A percentile compares a stretch with the other conserved stretches of the same genome.
These are phyloP conservation scores for Penicillium lividum DNA, from an alignment of 495 filamentous ascomycete genomes.

Conservation along the genomic window DNA sequence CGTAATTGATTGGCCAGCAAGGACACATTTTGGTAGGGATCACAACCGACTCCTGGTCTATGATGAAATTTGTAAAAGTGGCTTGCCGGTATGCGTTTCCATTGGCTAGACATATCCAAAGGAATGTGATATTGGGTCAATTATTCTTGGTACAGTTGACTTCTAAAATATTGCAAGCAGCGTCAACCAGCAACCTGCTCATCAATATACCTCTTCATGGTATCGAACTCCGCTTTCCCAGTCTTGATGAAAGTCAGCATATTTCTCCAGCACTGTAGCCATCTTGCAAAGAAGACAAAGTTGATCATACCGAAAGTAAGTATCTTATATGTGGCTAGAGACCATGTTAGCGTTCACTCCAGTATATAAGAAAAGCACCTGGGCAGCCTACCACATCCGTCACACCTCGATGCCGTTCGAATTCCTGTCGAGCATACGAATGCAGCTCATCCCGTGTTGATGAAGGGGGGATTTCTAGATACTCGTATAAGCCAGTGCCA, in stretches of 20 bases:
- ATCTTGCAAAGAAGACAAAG: background rate
- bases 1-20: background rate
- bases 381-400: slow-evolving; percentile 62
- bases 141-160: background rate
- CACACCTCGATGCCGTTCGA: slow-evolving; percentile 69
- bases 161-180: background rate
- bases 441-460: slow-evolving; percentile 64
- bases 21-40: background rate
- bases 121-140: background rate
- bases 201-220: slow-evolving; percentile 57
- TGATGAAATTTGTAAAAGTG: background rate
- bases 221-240: slow-evolving; percentile 62
- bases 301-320: slow-evolving; percentile 49
- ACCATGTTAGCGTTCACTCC: background rate
- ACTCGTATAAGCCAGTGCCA: background rate
- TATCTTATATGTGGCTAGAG: slow-evolving; percentile 57
- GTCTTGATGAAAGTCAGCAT: slow-evolving; percentile 31
- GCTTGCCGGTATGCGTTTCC: background rate
- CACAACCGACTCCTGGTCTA: background rate
- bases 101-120: background rate
- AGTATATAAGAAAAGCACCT: too few species aligned
- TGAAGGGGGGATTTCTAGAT: slow-evolving; percentile 42
- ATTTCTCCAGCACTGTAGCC: background rate
- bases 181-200: slow-evolving; percentile 39
- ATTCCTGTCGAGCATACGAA: slow-evolving; percentile 72